These are phyloP conservation scores for Megacollybia marginata DNA, from an alignment of 768 basidiomycete genomes.

Conservation along the genomic window DNA sequence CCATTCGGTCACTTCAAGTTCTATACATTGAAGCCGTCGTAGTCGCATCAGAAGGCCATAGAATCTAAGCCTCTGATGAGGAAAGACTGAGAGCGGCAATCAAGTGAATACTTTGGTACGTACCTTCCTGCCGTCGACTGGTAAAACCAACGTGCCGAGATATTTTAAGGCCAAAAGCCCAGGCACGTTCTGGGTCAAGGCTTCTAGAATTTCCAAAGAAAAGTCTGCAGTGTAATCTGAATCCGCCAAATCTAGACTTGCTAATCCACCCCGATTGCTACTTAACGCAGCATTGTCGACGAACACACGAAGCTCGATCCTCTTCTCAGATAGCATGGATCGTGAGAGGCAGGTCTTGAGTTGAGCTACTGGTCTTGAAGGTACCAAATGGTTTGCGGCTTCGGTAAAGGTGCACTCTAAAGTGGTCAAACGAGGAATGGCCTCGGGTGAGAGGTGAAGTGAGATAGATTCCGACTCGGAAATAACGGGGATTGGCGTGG, in stretches of 20 bases:
- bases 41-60: constrained; percentile 54
- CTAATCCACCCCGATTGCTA: constrained; percentile 23
- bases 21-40: constrained; percentile 42
- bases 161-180: constrained; percentile 40
- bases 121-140: constrained; percentile 49
- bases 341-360: constrained; percentile 66
- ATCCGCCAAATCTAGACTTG: constrained; percentile 56
- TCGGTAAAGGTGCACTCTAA: constrained; percentile 66
- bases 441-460: constrained; percentile 15
- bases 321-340: constrained; percentile 39
- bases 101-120: constrained; percentile 6
- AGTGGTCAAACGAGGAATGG: constrained; percentile 41
- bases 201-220: constrained; percentile 43
- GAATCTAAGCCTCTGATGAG: constrained; percentile 47
- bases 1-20: constrained; percentile 64
- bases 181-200: constrained; percentile 20
- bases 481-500: background rate
- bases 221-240: constrained; percentile 48
- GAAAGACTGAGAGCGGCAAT: background rate
- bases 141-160: constrained; percentile 58
- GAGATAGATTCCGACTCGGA: background rate
- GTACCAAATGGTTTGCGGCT: constrained; percentile 49
- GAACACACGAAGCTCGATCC: constrained; percentile 41
- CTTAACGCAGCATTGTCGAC: constrained; percentile 36
- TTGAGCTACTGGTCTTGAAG: constrained; percentile 50